Conservation (phyloP, 208 protist genomes). For the Trypanosomatidae sp. region DNA sequence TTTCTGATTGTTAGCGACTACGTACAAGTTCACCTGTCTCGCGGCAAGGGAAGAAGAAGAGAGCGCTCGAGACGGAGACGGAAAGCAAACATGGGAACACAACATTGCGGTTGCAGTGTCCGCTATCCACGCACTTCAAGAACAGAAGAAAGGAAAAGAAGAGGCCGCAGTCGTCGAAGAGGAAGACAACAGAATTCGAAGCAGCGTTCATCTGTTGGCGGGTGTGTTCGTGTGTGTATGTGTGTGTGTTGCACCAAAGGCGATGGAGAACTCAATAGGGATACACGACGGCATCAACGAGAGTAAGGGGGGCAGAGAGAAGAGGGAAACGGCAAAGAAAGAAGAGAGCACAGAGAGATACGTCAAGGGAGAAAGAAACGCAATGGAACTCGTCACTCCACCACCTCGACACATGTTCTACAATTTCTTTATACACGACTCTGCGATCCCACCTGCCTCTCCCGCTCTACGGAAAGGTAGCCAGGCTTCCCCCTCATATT, state of each 20-base stretch:
- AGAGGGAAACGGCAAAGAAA: background rate
- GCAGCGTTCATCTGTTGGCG: background rate
- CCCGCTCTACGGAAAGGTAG: background rate
- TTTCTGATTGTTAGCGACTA: background rate
- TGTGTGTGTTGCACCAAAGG: background rate
- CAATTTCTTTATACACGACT: background rate
- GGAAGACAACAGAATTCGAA: background rate
- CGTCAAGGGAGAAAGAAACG: constrained; percentile 2
- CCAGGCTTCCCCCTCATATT: background rate
- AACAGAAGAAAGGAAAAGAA: background rate
- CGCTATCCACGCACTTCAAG: background rate
- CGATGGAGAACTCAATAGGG: background rate
- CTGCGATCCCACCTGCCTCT: background rate
- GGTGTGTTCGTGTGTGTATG: background rate
- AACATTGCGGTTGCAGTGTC: background rate
- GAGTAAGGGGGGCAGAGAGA: background rate
- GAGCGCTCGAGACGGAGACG: background rate
- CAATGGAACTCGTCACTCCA: too few species aligned
- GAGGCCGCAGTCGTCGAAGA: too few species aligned
- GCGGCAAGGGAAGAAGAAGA: background rate
- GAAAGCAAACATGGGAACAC: background rate
- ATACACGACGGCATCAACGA: background rate
- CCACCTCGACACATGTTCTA: background rate
- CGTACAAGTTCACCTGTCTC: background rate
- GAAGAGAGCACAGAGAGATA: background rate